A percentile compares a stretch with the other conserved stretches of the same genome.
Conservation (phyloP, 768 basidiomycete genomes). For the Kondoa malvinella region DNA sequence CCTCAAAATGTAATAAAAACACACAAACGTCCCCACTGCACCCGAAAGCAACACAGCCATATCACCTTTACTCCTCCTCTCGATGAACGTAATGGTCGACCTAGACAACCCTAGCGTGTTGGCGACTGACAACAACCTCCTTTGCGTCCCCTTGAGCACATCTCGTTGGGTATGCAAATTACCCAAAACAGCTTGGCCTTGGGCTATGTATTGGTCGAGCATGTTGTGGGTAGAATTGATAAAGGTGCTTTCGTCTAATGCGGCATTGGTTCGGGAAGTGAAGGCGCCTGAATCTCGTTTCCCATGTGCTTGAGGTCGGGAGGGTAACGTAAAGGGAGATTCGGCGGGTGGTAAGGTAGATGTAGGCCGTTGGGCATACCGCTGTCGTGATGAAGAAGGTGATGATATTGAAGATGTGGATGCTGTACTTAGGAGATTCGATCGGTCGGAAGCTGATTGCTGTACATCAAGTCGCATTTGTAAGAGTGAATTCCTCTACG, state of each 20-base stretch:
- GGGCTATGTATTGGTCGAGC: slow-evolving; percentile 78
- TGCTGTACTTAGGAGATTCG: slow-evolving; percentile 1
- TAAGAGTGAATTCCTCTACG: neutral
- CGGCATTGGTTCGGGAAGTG: slow-evolving; percentile 48
- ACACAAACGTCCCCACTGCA: slow-evolving; percentile 70
- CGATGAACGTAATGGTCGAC: slow-evolving; percentile 93
- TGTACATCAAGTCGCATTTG: neutral
- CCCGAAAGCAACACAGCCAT: slow-evolving; percentile 83
- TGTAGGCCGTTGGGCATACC: slow-evolving; percentile 1
- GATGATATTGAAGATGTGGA: slow-evolving; percentile 2
- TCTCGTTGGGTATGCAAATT: slow-evolving; percentile 83
- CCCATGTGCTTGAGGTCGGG: neutral
- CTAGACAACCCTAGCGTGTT: slow-evolving; percentile 87
- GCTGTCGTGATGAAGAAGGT: neutral
- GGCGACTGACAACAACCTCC: slow-evolving; percentile 67
- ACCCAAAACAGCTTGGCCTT: slow-evolving; percentile 78
- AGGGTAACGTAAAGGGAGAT: slow-evolving; percentile 1
- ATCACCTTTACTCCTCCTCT: slow-evolving; percentile 84
- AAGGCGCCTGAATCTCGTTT: neutral
- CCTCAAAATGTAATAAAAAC: slow-evolving; percentile 81
- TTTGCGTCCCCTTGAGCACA: slow-evolving; percentile 86
- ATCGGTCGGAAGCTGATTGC: neutral
- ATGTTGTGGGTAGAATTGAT: slow-evolving; percentile 61
- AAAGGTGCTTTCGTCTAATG: slow-evolving; percentile 75
- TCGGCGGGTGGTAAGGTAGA: slow-evolving; percentile 10